These are phyloP conservation scores for Fusarium sambucinum DNA, from an alignment of 2,329 filamentous ascomycete genomes.

Conservation along the genomic window DNA sequence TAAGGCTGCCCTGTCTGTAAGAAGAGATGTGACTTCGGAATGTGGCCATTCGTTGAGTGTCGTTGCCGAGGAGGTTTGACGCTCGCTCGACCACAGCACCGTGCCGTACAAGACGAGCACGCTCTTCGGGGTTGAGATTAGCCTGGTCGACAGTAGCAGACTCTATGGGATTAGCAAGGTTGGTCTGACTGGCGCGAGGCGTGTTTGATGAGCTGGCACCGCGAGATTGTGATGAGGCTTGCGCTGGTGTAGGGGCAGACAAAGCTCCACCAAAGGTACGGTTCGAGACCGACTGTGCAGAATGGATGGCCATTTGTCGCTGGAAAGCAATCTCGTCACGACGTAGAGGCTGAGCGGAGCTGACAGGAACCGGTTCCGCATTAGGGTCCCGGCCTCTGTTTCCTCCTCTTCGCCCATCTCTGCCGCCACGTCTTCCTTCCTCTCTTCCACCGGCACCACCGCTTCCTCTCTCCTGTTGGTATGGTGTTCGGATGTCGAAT, in stretches of 20 bases:
- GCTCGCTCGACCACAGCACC: conserved; percentile 88
- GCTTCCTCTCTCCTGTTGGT: conserved; percentile 68
- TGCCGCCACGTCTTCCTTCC: conserved; percentile 63
- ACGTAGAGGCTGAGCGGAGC: conserved; percentile 82
- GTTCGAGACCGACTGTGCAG: conserved; percentile 81
- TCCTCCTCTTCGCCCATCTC: conserved; percentile 62
- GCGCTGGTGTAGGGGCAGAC: conserved; percentile 58
- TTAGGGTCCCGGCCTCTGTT: conserved; percentile 86
- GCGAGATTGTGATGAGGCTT: conserved; percentile 44
- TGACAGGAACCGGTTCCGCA: conserved; percentile 79
- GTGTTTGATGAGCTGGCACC: conserved; percentile 42
- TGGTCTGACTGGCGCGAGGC: conserved; percentile 42
- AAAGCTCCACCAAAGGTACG: conserved; percentile 89
- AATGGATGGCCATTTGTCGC: conserved; percentile 90
- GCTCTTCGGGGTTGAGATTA: conserved; percentile 78
- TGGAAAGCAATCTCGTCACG: conserved; percentile 93
- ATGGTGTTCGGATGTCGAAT: conserved; percentile 83
- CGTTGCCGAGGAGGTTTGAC: conserved; percentile 81
- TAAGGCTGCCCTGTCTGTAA: conserved; percentile 77
- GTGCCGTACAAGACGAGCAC: conserved; percentile 83
- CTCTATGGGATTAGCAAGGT: conserved; percentile 57
- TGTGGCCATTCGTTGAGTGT: conserved; percentile 76
- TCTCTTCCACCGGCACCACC: conserved; percentile 57
- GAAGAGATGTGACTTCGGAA: conserved; percentile 86
- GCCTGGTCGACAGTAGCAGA: conserved; percentile 65